Evolutionary conservation across 768 basidiomycete species (phyloP), one percentile per base, ranked within the genome.

Genomic region (Hericium coralloides): DNA sequence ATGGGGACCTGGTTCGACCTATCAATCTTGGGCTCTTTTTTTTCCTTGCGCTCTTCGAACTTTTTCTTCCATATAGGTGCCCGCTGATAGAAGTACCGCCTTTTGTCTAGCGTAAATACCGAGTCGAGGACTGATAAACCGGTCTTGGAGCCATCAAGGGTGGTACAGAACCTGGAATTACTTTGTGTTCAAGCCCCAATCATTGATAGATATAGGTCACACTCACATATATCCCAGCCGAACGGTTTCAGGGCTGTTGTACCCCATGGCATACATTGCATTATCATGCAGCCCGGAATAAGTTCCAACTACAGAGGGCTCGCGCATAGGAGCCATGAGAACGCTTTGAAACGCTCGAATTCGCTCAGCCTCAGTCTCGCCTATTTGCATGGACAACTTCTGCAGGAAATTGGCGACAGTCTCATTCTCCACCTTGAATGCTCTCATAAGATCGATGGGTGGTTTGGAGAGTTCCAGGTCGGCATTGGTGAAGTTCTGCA

Each of bases 61-160:
- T 48, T 43, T 12, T 37, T 38, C 50, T 67, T 70, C 69, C 69
- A 73, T 3, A 20, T 51, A 6, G 73, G 73, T 1, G 59, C 53
- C 0, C 68, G 63, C 6, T 60, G 59, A 1, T 68, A 58, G 54
- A 63, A 73, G 12, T 58, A 52, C 22, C 41, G 54, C 1, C 22
- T 64, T 15, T 52, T 53, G 7, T 63, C 60, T 17, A 23, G 49
- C 14, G 56, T 57, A n/a, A 73, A 65, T 15, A 72, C 64, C 0
- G 69, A 63, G 0, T 64, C 66, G 6, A 64, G 63, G 39, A 86
- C 72, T 0, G 69, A 70, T 52, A 78, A 72, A 0, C 85, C 85
- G 8, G 80, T 82, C 61, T 88, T 88, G 8, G 77, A 62, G 1
- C 80, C 78, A 61, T 88, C 85, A 1, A 88, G 74, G 12, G 80